Percentiles rank a stretch among this genome's conserved stretches.
Conservation (phyloP, 352 stramenopile species). For the Phytopythium vexans region DNA sequence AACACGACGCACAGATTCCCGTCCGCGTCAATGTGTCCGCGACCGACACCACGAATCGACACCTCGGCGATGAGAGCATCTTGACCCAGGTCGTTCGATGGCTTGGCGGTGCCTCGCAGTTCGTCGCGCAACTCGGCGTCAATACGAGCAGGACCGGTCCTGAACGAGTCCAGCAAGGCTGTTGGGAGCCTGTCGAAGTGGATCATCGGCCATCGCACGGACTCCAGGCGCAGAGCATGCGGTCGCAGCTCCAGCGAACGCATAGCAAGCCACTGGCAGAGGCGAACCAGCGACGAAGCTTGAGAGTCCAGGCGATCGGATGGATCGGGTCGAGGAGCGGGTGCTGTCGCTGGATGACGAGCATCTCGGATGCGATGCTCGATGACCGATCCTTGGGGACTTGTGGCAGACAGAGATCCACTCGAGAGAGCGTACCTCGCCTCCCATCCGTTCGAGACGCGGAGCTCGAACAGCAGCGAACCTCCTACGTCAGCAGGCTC, state of each 20-base stretch:
- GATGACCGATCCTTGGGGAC: conserved; percentile 14
- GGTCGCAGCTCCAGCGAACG: conserved; percentile 48
- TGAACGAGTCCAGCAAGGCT: conserved; percentile 38
- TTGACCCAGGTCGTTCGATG: conserved; percentile 1
- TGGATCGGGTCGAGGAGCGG: neutral
- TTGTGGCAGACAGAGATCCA: conserved; percentile 22
- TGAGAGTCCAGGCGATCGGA: conserved; percentile 1
- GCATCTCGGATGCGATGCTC: conserved; percentile 21
- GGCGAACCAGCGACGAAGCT: conserved; percentile 25
- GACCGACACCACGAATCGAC: conserved; percentile 37
- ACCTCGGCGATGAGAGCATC: conserved; percentile 3
- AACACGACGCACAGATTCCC: conserved; percentile 45
- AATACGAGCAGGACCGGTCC: conserved; percentile 16
- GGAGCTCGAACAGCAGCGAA: conserved; percentile 37
- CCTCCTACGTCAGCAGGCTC: conserved; percentile 36
- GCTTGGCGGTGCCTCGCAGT: conserved; percentile 7
- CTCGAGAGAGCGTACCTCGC: conserved; percentile 25
- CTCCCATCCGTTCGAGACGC: conserved; percentile 32
- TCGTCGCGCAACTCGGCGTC: conserved; percentile 7
- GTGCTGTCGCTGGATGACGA: conserved; percentile 1
- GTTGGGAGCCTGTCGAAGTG: conserved; percentile 53
- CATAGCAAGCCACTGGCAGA: conserved; percentile 54
- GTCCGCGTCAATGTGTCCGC: conserved; percentile 29
- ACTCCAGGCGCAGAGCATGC: conserved; percentile 31
- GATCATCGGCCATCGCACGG: conserved; percentile 24